Evolutionary conservation across 257 asterid genomes (phyloP).

Genomic region (Echium plantagineum): DNA sequence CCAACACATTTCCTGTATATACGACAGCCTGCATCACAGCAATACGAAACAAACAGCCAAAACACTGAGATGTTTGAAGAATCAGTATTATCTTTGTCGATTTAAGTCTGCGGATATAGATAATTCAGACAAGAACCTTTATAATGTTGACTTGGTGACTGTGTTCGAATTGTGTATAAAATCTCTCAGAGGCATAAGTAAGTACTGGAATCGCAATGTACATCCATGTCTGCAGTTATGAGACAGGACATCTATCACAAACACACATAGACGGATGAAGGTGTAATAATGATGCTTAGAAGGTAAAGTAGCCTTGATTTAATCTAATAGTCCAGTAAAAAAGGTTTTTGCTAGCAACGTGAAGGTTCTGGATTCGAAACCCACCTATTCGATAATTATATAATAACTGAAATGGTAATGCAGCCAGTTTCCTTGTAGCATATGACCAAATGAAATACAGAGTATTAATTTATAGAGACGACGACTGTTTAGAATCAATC

Average conservation of each 20-base stretch:
- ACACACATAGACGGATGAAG: background rate
- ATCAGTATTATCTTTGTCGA: background rate
- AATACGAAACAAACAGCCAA: background rate
- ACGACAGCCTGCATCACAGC: constrained; percentile 43
- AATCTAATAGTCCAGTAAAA: no score
- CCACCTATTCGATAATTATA: no score
- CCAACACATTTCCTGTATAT: constrained; percentile 65
- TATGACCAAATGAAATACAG: no score
- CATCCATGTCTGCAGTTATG: background rate
- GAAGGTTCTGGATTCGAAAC: no score
- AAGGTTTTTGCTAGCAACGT: no score
- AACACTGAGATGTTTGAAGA: background rate
- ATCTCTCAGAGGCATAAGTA: background rate
- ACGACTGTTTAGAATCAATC: no score
- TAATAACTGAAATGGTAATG: no score
- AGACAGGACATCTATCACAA: no score
- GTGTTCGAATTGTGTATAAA: background rate
- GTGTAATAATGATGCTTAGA: no score
- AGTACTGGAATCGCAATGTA: background rate
- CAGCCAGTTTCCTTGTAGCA: no score
- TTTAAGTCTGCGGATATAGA: background rate
- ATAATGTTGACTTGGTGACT: background rate
- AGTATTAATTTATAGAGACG: no score
- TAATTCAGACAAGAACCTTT: background rate
- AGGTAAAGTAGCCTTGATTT: no score